Evolutionary conservation across 129 eudicot genomes (phyloP), one percentile per base, ranked within the genome.

Genomic region (Lonicera japonica): DNA sequence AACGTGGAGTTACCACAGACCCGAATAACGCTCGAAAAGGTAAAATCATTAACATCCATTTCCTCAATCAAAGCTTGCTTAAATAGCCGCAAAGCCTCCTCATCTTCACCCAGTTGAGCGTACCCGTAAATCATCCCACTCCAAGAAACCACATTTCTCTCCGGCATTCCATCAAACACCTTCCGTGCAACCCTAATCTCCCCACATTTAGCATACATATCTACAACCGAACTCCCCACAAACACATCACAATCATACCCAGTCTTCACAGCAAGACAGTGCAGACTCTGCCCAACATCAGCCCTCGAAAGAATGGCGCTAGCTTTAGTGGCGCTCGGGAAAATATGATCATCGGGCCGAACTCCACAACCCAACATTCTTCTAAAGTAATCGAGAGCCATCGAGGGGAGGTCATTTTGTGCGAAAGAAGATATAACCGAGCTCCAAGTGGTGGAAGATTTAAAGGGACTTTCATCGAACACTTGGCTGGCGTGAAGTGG

Each of bases 121-220:
- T 91, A 91, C 73, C 96, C 98, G 56, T 71, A 84, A 23, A 91
- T 87, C 96, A 91, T 87, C 59, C 95, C 95, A 69, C 86, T 84
- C 98, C 98, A 91, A 43, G 96, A 84, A 64, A 91, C 98, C 67
- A 87, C 94, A 77, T 87, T 91, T 60, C 79, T 87, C 48, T 53
- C 69, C 11, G 96, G 95, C 96, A 91, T 91, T 80, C 74, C 86
- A 63, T 87, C 95, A 45, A 91, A 91, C 96, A 84, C 29, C 62
- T 80, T 91, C 69, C 98, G 74, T 0, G 96, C 95, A 65, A 79
- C 86, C 54, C 55, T 45, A 34, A 87, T 60, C 52, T 63, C 67
- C 61, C 96, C 96, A 60, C 96, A 91, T 64, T 91, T 91, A 0
- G 86, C 86, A 47, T 87, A 91, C 96, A 87, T 82, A 70, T 91